phyloP scores from a whole-genome alignment of 495 filamentous ascomycete genomes.

The Hypoxylon fragiforme region DNA sequence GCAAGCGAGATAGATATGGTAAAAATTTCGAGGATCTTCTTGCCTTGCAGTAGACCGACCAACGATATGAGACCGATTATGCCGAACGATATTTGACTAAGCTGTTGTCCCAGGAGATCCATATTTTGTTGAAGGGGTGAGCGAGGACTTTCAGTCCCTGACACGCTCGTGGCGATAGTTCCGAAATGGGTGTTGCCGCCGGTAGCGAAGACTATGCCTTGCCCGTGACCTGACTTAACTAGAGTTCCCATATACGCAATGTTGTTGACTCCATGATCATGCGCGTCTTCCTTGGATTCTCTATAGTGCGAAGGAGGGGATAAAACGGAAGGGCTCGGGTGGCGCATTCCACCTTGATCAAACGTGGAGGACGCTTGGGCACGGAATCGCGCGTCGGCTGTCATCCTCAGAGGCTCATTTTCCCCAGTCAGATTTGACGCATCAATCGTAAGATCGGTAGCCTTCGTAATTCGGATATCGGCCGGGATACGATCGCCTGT shows the following conservation, averaged over 20 bases:
- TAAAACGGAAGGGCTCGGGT: conserved; percentile 44
- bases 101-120: conserved; percentile 90
- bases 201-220: conserved; percentile 93
- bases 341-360: conserved; percentile 34
- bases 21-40: conserved; percentile 90
- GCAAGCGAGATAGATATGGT: conserved; percentile 96
- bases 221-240: conserved; percentile 93
- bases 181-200: conserved; percentile 94
- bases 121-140: conserved; percentile 95
- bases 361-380: conserved; percentile 23
- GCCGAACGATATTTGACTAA: conserved; percentile 93
- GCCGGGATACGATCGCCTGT: conserved; percentile 96
- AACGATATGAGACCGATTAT: conserved; percentile 92
- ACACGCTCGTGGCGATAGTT: conserved; percentile 88
- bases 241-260: conserved; percentile 99
- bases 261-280: conserved; percentile 56
- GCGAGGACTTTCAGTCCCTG: conserved; percentile 90
- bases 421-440: conserved; percentile 97
- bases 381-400: conserved; percentile 67
- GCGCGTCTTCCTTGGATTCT: conserved; percentile 36
- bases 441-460: conserved; percentile 86
- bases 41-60: conserved; percentile 84
- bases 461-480: conserved; percentile 90
- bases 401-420: conserved; percentile 87
- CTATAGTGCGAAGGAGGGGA: conserved; percentile 23